Conservation (phyloP, 1,139 yeast genomes). For the Saccharomyces pastorianus region DNA sequence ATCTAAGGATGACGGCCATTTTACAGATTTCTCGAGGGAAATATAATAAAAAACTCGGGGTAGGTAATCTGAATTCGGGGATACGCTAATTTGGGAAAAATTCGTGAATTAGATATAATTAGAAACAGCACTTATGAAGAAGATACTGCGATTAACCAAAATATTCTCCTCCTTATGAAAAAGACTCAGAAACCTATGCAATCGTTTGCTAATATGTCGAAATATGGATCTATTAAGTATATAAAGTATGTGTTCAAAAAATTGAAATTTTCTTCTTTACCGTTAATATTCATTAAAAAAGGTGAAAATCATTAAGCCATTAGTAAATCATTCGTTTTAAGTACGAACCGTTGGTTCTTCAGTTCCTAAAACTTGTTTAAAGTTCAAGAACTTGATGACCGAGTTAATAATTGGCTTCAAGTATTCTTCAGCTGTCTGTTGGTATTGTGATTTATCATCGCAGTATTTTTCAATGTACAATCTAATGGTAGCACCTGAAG, state of each 20-base stretch:
- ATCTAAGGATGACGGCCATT: neutral
- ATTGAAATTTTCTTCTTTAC: neutral
- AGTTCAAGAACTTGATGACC: constrained; percentile 60
- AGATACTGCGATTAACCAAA: neutral
- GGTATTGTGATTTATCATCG: constrained; percentile 46
- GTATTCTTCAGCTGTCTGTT: constrained; percentile 55
- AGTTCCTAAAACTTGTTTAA: constrained; percentile 69
- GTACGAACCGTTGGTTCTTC: constrained; percentile 88
- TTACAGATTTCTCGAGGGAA: neutral
- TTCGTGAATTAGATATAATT: neutral
- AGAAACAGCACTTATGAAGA: neutral
- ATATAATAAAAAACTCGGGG: neutral
- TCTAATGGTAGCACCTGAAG: constrained; percentile 95
- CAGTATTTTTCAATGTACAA: constrained; percentile 83
- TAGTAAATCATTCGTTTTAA: constrained; percentile 22
- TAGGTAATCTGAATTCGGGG: neutral
- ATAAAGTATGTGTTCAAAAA: neutral
- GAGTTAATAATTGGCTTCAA: constrained; percentile 54
- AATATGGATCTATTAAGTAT: neutral
- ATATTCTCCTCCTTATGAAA: neutral
- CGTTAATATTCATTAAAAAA: neutral
- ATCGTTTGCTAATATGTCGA: neutral
- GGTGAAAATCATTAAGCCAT: neutral
- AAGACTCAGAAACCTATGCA: neutral
- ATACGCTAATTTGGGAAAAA: neutral